Evolutionary conservation across 192 early-diverging fungal species (phyloP).

Genomic region (Glomus cerebriforme): DNA sequence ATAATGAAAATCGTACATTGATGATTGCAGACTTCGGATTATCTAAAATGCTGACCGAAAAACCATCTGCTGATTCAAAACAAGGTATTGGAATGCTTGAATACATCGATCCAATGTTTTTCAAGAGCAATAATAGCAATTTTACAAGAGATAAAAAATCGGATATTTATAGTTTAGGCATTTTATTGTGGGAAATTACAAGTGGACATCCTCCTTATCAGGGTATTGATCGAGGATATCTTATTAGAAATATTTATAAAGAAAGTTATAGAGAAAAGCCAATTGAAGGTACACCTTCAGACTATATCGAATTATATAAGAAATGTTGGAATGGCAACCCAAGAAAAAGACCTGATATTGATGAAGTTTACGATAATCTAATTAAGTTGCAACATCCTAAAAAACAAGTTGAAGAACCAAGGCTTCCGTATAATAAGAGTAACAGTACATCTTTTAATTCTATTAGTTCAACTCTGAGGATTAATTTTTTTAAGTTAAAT

Average conservation of each 20-base stretch:
- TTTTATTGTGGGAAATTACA: constrained; percentile 48
- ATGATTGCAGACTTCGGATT: constrained; percentile 21
- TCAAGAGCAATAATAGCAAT: not conserved
- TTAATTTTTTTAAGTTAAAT: too few relatives aligned
- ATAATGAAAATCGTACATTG: not conserved
- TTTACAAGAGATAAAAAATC: constrained; percentile 40
- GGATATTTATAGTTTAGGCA: constrained; percentile 46
- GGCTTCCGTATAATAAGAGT: too few relatives aligned
- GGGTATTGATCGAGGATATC: not conserved
- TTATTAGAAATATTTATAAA: constrained; percentile 18
- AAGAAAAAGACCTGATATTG: constrained; percentile 25
- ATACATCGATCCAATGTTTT: not conserved
- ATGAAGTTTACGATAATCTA: too few relatives aligned
- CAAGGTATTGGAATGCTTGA: not conserved
- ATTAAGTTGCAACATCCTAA: too few relatives aligned
- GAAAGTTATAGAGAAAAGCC: constrained; percentile 38
- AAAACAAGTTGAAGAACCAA: too few relatives aligned
- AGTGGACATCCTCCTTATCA: constrained; percentile 36
- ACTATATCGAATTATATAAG: constrained; percentile 43
- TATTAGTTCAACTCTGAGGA: too few relatives aligned
- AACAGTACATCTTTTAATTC: too few relatives aligned
- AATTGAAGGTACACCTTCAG: constrained; percentile 37
- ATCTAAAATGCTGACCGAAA: not conserved
- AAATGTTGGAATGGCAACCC: constrained; percentile 40
- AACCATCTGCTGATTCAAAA: not conserved